Evolutionary conservation across 106 monocot genomes (phyloP).

Genomic region (Posidonia australis): DNA sequence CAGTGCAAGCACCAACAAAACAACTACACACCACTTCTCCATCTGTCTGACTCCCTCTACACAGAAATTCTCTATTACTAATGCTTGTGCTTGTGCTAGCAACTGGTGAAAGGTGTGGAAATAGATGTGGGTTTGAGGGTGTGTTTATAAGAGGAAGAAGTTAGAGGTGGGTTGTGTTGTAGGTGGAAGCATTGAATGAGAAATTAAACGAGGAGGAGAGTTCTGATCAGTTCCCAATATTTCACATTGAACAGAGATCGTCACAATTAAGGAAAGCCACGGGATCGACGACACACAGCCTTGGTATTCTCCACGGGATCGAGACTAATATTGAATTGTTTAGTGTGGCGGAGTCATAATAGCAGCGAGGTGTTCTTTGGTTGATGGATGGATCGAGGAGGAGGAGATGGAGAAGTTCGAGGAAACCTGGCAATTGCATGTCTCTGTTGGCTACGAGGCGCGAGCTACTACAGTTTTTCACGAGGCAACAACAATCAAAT

Average conservation of each 20-base stretch:
- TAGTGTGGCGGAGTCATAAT: not conserved
- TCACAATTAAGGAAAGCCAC: not conserved
- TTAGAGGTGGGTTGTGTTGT: not conserved
- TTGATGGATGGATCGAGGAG: too few relatives aligned
- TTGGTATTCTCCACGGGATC: not conserved
- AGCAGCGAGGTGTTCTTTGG: too few relatives aligned
- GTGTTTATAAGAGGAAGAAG: not conserved
- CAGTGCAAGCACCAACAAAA: not conserved
- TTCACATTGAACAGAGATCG: not conserved
- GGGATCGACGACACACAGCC: not conserved
- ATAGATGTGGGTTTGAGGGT: not conserved
- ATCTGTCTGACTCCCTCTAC: not conserved
- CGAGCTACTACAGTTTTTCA: too few relatives aligned
- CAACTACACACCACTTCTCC: constrained; percentile 1
- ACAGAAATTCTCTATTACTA: not conserved
- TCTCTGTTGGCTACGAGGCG: not conserved
- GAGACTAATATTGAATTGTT: not conserved
- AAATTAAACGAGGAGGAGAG: too few relatives aligned
- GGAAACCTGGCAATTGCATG: not conserved
- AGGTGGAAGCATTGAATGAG: not conserved
- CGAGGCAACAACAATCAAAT: too few relatives aligned
- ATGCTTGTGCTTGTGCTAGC: not conserved
- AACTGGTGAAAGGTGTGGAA: not conserved
- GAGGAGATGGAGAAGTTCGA: too few relatives aligned
- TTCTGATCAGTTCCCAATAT: not conserved